These are phyloP conservation scores for Phytophthora foliorum DNA, from an alignment of 352 stramenopile species.

Conservation along the genomic window DNA sequence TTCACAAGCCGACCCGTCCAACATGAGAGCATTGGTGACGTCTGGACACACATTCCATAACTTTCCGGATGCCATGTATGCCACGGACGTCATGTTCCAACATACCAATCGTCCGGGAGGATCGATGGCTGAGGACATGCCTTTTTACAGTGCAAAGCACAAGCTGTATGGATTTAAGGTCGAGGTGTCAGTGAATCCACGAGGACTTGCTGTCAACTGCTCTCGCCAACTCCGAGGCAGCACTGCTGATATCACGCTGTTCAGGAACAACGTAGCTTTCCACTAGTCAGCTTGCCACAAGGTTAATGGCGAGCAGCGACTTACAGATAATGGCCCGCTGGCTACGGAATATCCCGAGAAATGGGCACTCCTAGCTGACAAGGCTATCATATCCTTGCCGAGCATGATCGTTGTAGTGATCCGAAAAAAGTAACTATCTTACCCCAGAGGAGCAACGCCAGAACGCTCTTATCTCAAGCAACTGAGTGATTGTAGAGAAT, in stretches of 20 bases:
- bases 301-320: not conserved
- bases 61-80: not conserved
- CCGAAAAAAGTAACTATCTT: not conserved
- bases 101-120: not conserved
- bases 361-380: not conserved
- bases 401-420: not conserved
- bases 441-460: not conserved
- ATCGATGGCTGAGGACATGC: slow-evolving; percentile 1
- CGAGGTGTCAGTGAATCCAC: not conserved
- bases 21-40: not conserved
- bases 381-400: not conserved
- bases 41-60: not conserved
- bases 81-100: slow-evolving; percentile 1
- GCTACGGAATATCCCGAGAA: not conserved
- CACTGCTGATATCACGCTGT: not conserved
- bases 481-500: not conserved
- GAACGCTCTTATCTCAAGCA: not conserved
- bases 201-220: not conserved
- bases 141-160: slow-evolving; percentile 1
- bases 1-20: not conserved
- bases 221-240: not conserved
- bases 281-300: not conserved
- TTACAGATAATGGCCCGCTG: not conserved
- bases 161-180: slow-evolving; percentile 1
- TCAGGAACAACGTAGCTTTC: not conserved